Evolutionary conservation across 1,284 basidiomycete species (phyloP), one percentile per base, ranked within the genome.

Genomic region (Moniliella sp.): DNA sequence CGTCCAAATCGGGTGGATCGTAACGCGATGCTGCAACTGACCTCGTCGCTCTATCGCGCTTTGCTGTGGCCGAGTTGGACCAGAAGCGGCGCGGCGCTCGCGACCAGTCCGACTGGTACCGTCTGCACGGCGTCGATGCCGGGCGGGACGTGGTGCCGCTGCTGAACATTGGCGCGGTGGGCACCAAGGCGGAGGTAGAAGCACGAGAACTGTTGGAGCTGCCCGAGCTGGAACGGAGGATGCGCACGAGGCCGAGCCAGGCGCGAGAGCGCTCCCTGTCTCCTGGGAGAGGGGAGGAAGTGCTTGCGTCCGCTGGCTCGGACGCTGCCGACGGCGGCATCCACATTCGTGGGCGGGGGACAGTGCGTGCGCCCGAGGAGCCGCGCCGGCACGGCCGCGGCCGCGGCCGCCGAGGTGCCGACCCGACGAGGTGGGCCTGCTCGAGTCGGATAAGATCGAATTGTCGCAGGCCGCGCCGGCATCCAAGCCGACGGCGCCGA

Each of bases 131-230:
- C 2, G 36, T 35, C 12, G 45, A 50, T 15, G 56, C 56, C 0
- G 56, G 56, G 7, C 45, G 45, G 14, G 51, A 59, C 14, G 48
- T 59, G 15, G 56, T 58, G 1, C 41, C 53, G 25, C 46, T 55
- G 19, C 28, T 58, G 8, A 33, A 50, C 4, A 45, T 58, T 0
- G 55, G 50, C 11, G 43, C 18, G 28, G 12, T n/a, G 3, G 33
- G 16, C 5, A 14, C 14, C 3, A 21, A 12, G 28, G 11, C 9
- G 25, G 32, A 33, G 4, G 5, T 21, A 11, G 14, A 18, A 8
- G 18, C 9, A 8, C 14, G 17, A 5, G 15, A 47, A 16, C 33
- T 36, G 10, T n/a, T 26, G 2, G 43, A 43, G 18, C 27, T 15
- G 18, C 16, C 15, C n/a, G 28, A 17, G 18, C 23, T 31, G 4